Evolutionary conservation across 2,329 filamentous ascomycete genomes (phyloP).

Genomic region (Penicillium sp.): DNA sequence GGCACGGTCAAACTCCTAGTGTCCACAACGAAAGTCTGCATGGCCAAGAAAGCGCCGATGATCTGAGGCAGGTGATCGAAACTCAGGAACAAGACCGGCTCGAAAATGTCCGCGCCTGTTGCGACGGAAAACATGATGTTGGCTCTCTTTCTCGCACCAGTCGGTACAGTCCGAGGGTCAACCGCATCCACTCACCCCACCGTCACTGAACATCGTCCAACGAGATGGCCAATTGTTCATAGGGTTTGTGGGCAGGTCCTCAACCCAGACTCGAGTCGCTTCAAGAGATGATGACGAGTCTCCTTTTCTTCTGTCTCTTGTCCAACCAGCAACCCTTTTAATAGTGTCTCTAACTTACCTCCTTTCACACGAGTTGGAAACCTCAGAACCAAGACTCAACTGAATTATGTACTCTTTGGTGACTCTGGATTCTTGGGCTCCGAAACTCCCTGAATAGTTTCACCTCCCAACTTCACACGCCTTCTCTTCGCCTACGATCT

Average conservation of each 20-base stretch:
- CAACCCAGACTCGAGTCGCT: constrained; percentile 21
- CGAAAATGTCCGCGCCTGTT: constrained; percentile 95
- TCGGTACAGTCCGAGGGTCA: constrained; percentile 40
- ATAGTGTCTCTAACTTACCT: not conserved
- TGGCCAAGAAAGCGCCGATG: constrained; percentile 73
- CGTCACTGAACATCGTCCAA: constrained; percentile 16
- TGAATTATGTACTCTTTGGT: not conserved
- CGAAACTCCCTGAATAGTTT: not conserved
- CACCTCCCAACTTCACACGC: not conserved
- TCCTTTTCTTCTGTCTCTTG: constrained; percentile 17
- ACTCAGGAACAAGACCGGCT: constrained; percentile 64
- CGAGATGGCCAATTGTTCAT: constrained; percentile 15
- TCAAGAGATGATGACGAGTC: constrained; percentile 21
- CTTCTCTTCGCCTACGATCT: constrained; percentile 2
- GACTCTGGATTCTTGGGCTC: not conserved
- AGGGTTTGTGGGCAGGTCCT: constrained; percentile 26
- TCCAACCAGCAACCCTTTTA: constrained; percentile 9
- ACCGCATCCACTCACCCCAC: constrained; percentile 39
- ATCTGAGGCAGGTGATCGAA: constrained; percentile 76
- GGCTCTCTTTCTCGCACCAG: constrained; percentile 42
- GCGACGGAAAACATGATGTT: constrained; percentile 84
- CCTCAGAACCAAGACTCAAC: not conserved
- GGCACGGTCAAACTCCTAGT: constrained; percentile 36
- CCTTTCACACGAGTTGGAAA: not conserved
- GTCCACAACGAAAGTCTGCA: constrained; percentile 40